A percentile compares a stretch with the other conserved stretches of the same genome.
phyloP scores from a whole-genome alignment of 192 early-diverging fungal species.

The Coemansia asiatica region DNA sequence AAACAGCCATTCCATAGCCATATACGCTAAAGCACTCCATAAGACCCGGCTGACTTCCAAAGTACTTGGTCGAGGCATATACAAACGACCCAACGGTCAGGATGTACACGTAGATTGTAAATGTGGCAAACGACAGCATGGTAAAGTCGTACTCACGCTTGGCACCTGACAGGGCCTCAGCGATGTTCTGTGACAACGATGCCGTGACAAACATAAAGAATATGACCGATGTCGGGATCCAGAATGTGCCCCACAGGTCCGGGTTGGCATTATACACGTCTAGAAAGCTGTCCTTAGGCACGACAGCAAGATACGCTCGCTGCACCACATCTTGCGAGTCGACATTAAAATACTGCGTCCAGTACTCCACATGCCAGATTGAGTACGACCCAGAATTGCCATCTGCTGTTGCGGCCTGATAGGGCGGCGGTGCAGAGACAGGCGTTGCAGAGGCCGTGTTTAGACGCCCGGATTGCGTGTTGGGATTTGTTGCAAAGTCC shows the following conservation, averaged over 20 bases:
- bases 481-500: conserved; percentile 49
- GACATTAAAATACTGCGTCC: conserved; percentile 88
- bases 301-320: conserved; percentile 65
- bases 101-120: conserved; percentile 81
- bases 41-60: conserved; percentile 77
- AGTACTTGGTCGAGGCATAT: conserved; percentile 84
- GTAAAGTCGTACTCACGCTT: conserved; percentile 77
- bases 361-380: conserved; percentile 90
- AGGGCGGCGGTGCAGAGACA: conserved; percentile 33
- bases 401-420: conserved; percentile 25
- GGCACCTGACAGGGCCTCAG: conserved; percentile 59
- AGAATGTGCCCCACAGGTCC: conserved; percentile 98
- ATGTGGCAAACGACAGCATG: conserved; percentile 76
- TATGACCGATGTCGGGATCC: conserved; percentile 97
- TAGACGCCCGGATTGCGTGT: background rate
- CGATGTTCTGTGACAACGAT: conserved; percentile 83
- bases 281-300: conserved; percentile 76
- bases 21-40: conserved; percentile 84
- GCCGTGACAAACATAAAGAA: conserved; percentile 94
- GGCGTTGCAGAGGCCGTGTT: conserved; percentile 18
- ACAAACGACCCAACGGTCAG: conserved; percentile 68
- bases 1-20: conserved; percentile 89
- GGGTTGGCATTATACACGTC: conserved; percentile 80
- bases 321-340: conserved; percentile 80
- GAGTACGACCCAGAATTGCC: conserved; percentile 43